phyloP scores from a whole-genome alignment of 2,329 filamentous ascomycete genomes.

The Exophiala aquamarina region DNA sequence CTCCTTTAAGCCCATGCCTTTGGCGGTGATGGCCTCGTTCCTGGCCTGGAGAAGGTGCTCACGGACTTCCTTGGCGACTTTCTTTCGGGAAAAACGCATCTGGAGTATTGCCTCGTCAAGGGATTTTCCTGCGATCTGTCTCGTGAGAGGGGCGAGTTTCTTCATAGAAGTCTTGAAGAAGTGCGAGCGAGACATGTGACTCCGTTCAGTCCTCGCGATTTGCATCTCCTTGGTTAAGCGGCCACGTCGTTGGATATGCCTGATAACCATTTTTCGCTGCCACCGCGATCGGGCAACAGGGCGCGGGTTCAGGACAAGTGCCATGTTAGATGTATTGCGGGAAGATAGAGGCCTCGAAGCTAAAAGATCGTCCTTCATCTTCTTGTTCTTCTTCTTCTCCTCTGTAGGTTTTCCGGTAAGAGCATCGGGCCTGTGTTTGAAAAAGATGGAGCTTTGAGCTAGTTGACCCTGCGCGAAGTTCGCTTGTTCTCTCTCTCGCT shows the following conservation, averaged over 20 bases:
- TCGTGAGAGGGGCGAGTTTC: slow-evolving; percentile 82
- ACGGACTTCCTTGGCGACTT: slow-evolving; percentile 76
- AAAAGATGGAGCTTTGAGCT: neutral
- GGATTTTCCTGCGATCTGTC: slow-evolving; percentile 90
- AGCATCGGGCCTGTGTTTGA: neutral
- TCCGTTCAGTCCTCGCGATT: slow-evolving; percentile 65
- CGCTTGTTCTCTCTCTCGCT: slow-evolving; percentile 10
- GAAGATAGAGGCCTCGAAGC: no score
- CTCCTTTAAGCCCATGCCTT: slow-evolving; percentile 74
- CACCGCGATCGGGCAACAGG: slow-evolving; percentile 70
- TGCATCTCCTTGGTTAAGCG: slow-evolving; percentile 65
- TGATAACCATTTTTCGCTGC: slow-evolving; percentile 81
- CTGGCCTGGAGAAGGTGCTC: slow-evolving; percentile 78
- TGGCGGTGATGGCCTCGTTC: slow-evolving; percentile 74
- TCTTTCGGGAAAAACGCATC: slow-evolving; percentile 96
- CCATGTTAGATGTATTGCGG: slow-evolving; percentile 56
- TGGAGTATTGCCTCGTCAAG: slow-evolving; percentile 90
- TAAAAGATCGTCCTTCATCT: slow-evolving; percentile 14
- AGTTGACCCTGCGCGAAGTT: slow-evolving; percentile 14
- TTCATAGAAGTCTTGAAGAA: slow-evolving; percentile 83
- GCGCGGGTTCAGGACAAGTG: slow-evolving; percentile 70
- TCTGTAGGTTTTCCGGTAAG: no score
- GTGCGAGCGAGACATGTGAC: slow-evolving; percentile 62
- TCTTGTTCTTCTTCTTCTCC: neutral
- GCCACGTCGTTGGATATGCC: slow-evolving; percentile 68